phyloP scores from a whole-genome alignment of 257 asterid genomes.

The Fraxinus pennsylvanica region DNA sequence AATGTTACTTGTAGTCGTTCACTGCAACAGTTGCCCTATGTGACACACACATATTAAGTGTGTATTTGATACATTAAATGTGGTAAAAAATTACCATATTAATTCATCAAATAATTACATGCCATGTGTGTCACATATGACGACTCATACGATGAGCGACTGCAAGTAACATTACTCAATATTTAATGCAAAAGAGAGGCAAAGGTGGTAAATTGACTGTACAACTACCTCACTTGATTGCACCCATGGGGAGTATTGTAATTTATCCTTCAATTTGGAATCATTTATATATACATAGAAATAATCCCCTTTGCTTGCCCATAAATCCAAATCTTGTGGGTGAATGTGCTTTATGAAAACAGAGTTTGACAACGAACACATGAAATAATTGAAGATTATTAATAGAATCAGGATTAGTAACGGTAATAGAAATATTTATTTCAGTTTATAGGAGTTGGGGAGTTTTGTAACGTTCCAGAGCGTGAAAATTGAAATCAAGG shows the following conservation, averaged over 20 bases:
- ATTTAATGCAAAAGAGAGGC: not conserved
- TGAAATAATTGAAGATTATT: slow-evolving; percentile 7
- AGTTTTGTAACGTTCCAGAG: slow-evolving; percentile 2
- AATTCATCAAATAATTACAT: too few species aligned
- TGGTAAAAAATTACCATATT: too few species aligned
- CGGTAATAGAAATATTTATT: not conserved
- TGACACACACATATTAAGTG: too few species aligned
- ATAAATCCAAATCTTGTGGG: not conserved
- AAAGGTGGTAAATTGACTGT: not conserved
- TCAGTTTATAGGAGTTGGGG: not conserved
- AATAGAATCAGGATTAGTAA: not conserved
- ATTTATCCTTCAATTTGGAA: not conserved
- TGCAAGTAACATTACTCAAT: too few species aligned
- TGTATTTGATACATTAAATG: too few species aligned
- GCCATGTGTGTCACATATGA: too few species aligned
- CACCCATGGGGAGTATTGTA: not conserved
- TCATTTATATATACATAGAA: not conserved
- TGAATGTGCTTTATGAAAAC: not conserved
- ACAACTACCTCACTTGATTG: not conserved
- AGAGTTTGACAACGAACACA: not conserved
- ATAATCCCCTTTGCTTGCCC: not conserved
- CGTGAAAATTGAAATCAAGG: slow-evolving; percentile 3
- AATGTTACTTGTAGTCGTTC: too few species aligned
- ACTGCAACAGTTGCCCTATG: too few species aligned
- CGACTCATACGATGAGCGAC: too few species aligned